Evolutionary conservation across 2,329 filamentous ascomycete species (phyloP), one percentile per base, ranked within the genome.

Genomic region (Chaetomiaceae sp.): DNA sequence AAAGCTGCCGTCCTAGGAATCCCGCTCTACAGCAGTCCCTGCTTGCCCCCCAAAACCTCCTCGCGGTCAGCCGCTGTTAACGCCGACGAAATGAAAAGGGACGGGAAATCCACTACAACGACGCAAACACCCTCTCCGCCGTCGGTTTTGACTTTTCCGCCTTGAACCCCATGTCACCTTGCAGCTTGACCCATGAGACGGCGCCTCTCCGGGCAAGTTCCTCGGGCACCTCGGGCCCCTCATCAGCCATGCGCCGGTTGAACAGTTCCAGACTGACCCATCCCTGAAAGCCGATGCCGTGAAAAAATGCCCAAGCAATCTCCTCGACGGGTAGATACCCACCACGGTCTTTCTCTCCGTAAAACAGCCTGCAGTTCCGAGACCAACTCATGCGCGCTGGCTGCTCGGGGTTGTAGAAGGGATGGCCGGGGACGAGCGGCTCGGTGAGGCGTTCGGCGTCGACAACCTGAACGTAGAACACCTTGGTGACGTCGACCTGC

Each of bases 401-500:
- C 66, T 87, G 84, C 4, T 73, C 75, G 0, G 75, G 66, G 8
- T 79, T 71, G 69, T 85, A 78, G 62, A 80, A 86, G 5, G 72
- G 65, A 64, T 89, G 84, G 1, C 73, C 75, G 18, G 74, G 64
- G 2, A 76, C 61, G 8, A 91, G 67, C 0, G 87, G 86, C 10
- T 70, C 62, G 0, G 67, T 62, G 3, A 90, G 73, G 4, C 77
- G 73, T 65, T 89, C 85, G 1, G 82, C 88, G 62, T 92, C 87
- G 5, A 87, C 87, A 7, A 91, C 76, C 64, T 92, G 89, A 1
- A 92, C 74, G 62, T 87, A 89, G 62, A 90, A 89, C 0, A 92
- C 75, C 65, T 86, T 89, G 37, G 71, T 66, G 2, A 80, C 73
- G 55, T 89, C 80, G 6, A 90, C 70, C 0, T 70, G 71, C 1